Conservation (phyloP, 352 stramenopile species). For the Globisporangium alternatum region DNA sequence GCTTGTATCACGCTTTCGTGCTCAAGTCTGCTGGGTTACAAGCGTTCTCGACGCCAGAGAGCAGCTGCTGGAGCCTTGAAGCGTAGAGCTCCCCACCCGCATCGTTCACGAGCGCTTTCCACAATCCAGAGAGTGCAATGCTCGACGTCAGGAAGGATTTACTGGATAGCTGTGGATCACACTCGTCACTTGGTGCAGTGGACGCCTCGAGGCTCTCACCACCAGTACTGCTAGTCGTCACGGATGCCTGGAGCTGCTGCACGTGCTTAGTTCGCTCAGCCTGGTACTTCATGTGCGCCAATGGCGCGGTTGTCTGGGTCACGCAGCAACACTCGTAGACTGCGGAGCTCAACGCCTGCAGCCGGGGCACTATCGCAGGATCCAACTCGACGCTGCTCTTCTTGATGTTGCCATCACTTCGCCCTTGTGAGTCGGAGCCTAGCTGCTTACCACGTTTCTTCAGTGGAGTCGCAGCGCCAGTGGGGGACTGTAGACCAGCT, state of each 20-base stretch:
- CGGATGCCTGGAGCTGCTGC: not conserved
- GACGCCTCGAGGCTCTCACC: not conserved
- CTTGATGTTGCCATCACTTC: not conserved
- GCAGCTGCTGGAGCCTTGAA: not conserved
- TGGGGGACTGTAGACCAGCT: not conserved
- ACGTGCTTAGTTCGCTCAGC: slow-evolving; percentile 26
- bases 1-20: not conserved
- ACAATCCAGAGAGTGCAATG: not conserved
- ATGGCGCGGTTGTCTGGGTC: slow-evolving; percentile 19
- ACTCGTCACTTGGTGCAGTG: not conserved
- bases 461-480: not conserved
- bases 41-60: not conserved
- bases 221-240: not conserved
- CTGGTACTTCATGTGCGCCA: slow-evolving; percentile 31
- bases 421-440: not conserved
- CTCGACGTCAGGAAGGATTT: not conserved
- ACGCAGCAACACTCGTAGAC: slow-evolving; percentile 31
- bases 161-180: not conserved
- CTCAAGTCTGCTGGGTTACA: not conserved
- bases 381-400: not conserved
- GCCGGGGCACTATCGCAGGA: not conserved
- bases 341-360: slow-evolving; percentile 21
- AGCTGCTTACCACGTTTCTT: not conserved
- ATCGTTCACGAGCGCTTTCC: slow-evolving; percentile 7
- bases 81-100: not conserved